Evolutionary conservation across 148 eudicot genomes (phyloP).

Genomic region (Silene latifolia): DNA sequence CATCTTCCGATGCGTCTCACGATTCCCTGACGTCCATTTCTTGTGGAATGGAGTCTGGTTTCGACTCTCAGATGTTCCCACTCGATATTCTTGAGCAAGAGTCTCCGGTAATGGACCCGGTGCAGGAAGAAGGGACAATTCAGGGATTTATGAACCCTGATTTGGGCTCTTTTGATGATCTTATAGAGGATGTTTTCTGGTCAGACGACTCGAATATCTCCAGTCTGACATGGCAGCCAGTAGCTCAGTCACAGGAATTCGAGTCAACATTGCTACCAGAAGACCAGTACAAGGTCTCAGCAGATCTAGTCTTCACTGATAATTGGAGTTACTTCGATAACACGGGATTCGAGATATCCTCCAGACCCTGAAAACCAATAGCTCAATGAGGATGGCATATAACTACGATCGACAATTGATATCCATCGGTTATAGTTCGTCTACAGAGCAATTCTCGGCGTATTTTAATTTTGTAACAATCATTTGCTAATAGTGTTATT

Average conservation of each 20-base stretch:
- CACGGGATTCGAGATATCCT: slow-evolving; percentile 37
- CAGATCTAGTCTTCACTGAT: slow-evolving; percentile 30
- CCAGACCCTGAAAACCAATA: slow-evolving; percentile 29
- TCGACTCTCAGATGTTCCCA: slow-evolving; percentile 22
- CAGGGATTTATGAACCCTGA: slow-evolving; percentile 37
- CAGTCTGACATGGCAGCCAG: slow-evolving; percentile 43
- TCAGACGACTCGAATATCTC: slow-evolving; percentile 31
- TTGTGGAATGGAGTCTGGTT: slow-evolving; percentile 19
- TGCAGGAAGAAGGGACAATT: slow-evolving; percentile 25
- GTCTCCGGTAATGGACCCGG: slow-evolving; percentile 16
- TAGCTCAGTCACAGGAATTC: slow-evolving; percentile 41
- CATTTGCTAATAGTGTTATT: slow-evolving; percentile 17
- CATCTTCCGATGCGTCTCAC: slow-evolving; percentile 36
- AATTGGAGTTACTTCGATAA: slow-evolving; percentile 60
- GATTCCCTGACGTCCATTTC: slow-evolving; percentile 28
- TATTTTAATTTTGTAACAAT: slow-evolving; percentile 18
- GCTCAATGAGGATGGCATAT: slow-evolving; percentile 1
- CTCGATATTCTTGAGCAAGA: slow-evolving; percentile 31
- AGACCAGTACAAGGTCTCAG: slow-evolving; percentile 31
- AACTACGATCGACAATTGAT: neutral
- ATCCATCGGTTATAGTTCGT: slow-evolving; percentile 6
- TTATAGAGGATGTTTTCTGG: slow-evolving; percentile 53
- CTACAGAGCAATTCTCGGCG: neutral
- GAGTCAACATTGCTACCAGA: slow-evolving; percentile 34
- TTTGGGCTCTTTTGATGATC: slow-evolving; percentile 33